Evolutionary conservation across 306 rosid species (phyloP).

Genomic region (Ceratonia siliqua): DNA sequence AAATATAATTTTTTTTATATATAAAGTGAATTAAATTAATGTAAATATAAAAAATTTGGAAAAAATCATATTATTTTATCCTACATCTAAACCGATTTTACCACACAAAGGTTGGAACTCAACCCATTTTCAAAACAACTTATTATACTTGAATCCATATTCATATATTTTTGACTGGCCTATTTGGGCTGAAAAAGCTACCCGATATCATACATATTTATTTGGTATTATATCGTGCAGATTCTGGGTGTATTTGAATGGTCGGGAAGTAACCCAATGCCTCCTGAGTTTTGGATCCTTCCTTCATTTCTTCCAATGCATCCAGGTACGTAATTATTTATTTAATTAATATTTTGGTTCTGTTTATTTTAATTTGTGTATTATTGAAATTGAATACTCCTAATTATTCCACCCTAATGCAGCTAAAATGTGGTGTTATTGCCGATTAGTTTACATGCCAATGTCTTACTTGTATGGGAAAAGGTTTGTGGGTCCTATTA

Average conservation of each 20-base stretch:
- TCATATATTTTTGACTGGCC: no score
- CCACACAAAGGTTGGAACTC: no score
- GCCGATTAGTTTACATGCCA: constrained; percentile 76
- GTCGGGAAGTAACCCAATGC: constrained; percentile 77
- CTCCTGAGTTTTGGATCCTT: constrained; percentile 83
- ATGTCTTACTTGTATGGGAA: constrained; percentile 84
- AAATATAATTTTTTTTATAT: no score
- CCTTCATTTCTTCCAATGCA: constrained; percentile 81
- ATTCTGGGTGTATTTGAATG: constrained; percentile 73
- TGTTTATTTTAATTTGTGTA: neutral
- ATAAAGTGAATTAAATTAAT: no score
- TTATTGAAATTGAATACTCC: neutral
- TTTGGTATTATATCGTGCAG: constrained; percentile 19
- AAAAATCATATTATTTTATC: no score
- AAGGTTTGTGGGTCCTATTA: constrained; percentile 74
- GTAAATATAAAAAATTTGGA: no score
- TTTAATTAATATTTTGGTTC: neutral
- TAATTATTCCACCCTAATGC: constrained; percentile 23
- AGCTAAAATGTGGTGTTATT: constrained; percentile 91
- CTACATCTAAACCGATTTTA: no score
- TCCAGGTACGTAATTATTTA: no score
- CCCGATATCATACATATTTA: no score
- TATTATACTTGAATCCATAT: no score
- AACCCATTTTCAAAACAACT: no score
- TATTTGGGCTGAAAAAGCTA: no score